Conservation (phyloP, 495 filamentous ascomycete species). For the Daldinia vernicosa region DNA sequence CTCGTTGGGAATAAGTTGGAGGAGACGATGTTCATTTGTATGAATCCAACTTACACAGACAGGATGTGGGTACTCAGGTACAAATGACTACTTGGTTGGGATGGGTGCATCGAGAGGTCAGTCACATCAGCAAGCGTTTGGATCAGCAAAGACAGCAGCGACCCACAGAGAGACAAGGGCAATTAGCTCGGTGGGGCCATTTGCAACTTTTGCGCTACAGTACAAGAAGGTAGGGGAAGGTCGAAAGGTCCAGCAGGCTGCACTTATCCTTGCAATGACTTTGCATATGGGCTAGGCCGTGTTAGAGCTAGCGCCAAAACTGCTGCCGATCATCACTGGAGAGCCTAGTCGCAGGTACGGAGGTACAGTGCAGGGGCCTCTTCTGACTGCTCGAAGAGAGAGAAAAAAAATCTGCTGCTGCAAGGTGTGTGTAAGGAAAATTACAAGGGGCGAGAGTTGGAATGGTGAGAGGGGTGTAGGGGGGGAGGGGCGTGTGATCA, state of each 20-base stretch:
- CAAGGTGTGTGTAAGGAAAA: slow-evolving; percentile 37
- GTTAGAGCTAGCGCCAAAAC: slow-evolving; percentile 37
- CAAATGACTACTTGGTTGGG: slow-evolving; percentile 40
- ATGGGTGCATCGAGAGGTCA: slow-evolving; percentile 30
- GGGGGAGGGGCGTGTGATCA: slow-evolving; percentile 41
- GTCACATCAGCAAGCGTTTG: slow-evolving; percentile 48
- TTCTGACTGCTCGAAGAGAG: slow-evolving; percentile 22
- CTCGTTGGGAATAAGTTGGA: slow-evolving; percentile 40
- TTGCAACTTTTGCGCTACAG: slow-evolving; percentile 37
- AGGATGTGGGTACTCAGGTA: slow-evolving; percentile 40
- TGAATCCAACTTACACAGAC: slow-evolving; percentile 44
- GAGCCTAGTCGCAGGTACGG: slow-evolving; percentile 25
- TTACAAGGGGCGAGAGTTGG: slow-evolving; percentile 28
- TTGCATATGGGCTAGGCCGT: slow-evolving; percentile 36
- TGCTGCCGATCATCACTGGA: slow-evolving; percentile 40
- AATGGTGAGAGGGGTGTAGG: slow-evolving; percentile 20
- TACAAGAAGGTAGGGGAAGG: slow-evolving; percentile 13
- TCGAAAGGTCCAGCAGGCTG: slow-evolving; percentile 12
- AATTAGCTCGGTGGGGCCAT: slow-evolving; percentile 44
- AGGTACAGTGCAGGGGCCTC: slow-evolving; percentile 39
- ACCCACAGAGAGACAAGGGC: slow-evolving; percentile 41
- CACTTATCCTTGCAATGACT: slow-evolving; percentile 34
- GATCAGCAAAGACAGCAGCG: slow-evolving; percentile 43
- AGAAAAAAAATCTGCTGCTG: slow-evolving; percentile 34
- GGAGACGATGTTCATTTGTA: slow-evolving; percentile 51